Conservation (phyloP, 2,329 filamentous ascomycete genomes). For the Remersonia thermophila region DNA sequence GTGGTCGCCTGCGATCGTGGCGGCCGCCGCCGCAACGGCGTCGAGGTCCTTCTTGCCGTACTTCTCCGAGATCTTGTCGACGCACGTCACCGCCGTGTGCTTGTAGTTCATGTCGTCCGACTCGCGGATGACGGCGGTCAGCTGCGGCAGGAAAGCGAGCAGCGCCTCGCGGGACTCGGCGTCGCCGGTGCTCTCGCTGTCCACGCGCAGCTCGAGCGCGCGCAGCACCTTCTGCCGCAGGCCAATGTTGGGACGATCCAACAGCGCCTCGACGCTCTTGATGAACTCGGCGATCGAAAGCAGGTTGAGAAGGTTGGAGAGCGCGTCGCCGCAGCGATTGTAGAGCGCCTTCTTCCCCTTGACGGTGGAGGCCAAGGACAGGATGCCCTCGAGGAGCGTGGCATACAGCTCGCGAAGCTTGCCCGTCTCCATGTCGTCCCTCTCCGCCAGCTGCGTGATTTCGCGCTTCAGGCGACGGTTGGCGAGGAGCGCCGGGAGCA, state of each 20-base stretch:
- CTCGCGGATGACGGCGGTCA: conserved; percentile 64
- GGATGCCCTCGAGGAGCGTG: conserved; percentile 50
- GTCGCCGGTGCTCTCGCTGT: conserved; percentile 59
- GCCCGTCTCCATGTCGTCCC: conserved; percentile 53
- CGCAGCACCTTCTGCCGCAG: conserved; percentile 68
- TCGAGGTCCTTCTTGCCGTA: conserved; percentile 86
- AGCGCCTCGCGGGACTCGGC: conserved; percentile 55
- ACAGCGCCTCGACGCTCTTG: conserved; percentile 70
- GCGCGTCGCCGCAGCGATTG: conserved; percentile 51
- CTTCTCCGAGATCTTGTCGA: conserved; percentile 87
- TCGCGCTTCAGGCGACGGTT: conserved; percentile 45
- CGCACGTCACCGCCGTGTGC: conserved; percentile 74
- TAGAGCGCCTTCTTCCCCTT: conserved; percentile 45
- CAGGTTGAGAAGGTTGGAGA: conserved; percentile 71
- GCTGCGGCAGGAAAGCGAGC: conserved; percentile 65
- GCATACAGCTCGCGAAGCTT: conserved; percentile 59
- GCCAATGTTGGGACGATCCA: conserved; percentile 62
- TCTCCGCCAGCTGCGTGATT: conserved; percentile 43
- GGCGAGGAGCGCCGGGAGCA: conserved; percentile 45
- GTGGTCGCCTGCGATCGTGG: conserved; percentile 61
- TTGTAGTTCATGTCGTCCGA: conserved; percentile 64
- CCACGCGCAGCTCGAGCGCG: conserved; percentile 69
- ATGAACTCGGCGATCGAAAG: conserved; percentile 82
- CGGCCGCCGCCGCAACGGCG: conserved; percentile 61
- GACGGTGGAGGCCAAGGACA: conserved; percentile 53